Evolutionary conservation across 1,139 yeast genomes (phyloP).

Genomic region (Candida glucosophila): DNA sequence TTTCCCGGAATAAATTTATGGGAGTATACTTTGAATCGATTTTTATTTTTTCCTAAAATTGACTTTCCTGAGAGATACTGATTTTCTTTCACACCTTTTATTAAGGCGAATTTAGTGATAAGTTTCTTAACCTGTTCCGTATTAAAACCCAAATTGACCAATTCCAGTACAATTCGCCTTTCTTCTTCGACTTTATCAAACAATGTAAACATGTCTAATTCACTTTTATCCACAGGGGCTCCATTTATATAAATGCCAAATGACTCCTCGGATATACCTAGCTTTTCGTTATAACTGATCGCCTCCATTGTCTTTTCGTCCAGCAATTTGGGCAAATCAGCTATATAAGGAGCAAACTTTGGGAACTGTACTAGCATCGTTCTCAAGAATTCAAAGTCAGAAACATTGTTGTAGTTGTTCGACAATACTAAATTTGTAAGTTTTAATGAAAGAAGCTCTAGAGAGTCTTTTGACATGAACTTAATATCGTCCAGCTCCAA

Average conservation of each 20-base stretch:
- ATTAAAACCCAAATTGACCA: constrained; percentile 28
- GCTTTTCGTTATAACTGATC: constrained; percentile 18
- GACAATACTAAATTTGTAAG: constrained; percentile 35
- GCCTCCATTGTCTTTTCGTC: constrained; percentile 13
- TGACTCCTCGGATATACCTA: constrained; percentile 29
- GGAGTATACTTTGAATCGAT: constrained; percentile 27
- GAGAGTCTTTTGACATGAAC: constrained; percentile 17
- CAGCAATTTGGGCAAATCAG: constrained; percentile 14
- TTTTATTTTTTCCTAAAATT: constrained; percentile 26
- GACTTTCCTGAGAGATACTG: constrained; percentile 29
- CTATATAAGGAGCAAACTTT: constrained; percentile 27
- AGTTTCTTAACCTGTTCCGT: constrained; percentile 27
- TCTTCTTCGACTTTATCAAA: constrained; percentile 30
- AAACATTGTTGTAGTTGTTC: constrained; percentile 13
- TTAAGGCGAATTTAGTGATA: constrained; percentile 37
- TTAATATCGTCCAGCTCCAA: constrained; percentile 12
- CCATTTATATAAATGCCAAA: constrained; percentile 60
- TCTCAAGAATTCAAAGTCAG: constrained; percentile 25
- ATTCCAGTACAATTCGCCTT: constrained; percentile 15
- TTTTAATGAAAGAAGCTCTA: constrained; percentile 35
- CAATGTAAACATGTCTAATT: constrained; percentile 37
- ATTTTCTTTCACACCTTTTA: constrained; percentile 25
- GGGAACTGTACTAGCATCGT: constrained; percentile 44
- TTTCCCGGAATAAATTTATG: constrained; percentile 23
- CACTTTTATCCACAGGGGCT: constrained; percentile 35